Base-by-base conservation (phyloP, 2,329 filamentous ascomycete genomes). In the Penicillium sp. region DNA sequence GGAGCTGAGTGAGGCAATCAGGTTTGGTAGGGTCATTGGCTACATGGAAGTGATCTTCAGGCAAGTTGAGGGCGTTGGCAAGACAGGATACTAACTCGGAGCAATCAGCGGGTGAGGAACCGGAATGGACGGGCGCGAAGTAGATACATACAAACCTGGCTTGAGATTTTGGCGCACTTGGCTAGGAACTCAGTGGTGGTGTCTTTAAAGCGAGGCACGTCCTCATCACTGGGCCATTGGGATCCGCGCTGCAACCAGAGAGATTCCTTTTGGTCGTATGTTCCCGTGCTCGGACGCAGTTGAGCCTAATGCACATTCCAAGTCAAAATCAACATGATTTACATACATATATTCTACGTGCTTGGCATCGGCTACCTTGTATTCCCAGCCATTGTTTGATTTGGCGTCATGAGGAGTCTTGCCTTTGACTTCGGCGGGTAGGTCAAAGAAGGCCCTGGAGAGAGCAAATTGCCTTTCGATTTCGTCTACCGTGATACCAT, bases 321-420 rank as follows among this genome's bases (percentile, higher is more conserved):
- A 7, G 14, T 30, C 11, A 49, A 20, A 5, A 48, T 48, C 23
- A 49, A 21, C 12, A 20, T 8, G 5, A 16, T 24, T 14, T 23
- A 35, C 21, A 1, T 24, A 18, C 16, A 18, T n/a, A 18, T 3
- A 40, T 40, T 40, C 16, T 14, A 18, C 8, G 16, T n/a, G 30
- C 12, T 18, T 16, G 16, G 23, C 9, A 30, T 14, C 20, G 9
- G 35, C 2, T 24, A 52, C 49, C 24, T 43, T 52, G 35, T 52
- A 52, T 16, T 52, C 49, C 49, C 49, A 52, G 49, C 35, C 49
- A 14, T 52, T 52, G 24, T 52, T 52, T 16, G 49, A 42, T 43
- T 52, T 52, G 8, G 7, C 43, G 33, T 52, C 35, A 43, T 52
- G 35, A 52, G 49, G 49, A 7, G 49, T 52, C 49, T 52, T 52